Percentiles rank a stretch among this genome's conserved stretches.
These are phyloP conservation scores for Suillus decipiens DNA, from an alignment of 768 basidiomycete species.

Conservation along the genomic window DNA sequence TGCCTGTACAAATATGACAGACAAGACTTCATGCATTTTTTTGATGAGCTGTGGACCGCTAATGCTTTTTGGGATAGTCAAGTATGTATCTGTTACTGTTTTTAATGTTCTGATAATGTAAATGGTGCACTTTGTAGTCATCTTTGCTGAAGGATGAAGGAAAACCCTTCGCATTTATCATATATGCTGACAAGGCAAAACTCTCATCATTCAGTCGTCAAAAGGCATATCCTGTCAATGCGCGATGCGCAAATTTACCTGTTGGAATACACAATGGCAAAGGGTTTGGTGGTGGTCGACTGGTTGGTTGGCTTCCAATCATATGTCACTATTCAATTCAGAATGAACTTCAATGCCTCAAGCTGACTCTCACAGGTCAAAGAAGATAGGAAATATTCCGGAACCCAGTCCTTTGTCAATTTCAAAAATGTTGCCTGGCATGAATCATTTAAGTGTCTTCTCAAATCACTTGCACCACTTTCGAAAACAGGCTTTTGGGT, in stretches of 20 bases:
- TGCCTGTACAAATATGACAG: constrained; percentile 31
- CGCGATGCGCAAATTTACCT: constrained; percentile 35
- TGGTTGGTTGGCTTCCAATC: constrained; percentile 37
- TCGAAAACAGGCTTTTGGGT: constrained; percentile 14
- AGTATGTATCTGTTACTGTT: constrained; percentile 23
- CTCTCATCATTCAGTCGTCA: constrained; percentile 40
- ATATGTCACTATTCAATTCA: too few species aligned
- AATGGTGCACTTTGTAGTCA: not conserved
- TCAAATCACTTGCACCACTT: constrained; percentile 1
- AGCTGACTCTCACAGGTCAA: not conserved
- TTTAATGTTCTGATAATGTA: not conserved
- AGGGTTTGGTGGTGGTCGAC: constrained; percentile 34
- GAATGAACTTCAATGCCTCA: too few species aligned
- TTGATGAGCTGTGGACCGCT: constrained; percentile 41
- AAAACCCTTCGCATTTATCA: constrained; percentile 33
- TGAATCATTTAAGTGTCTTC: constrained; percentile 11
- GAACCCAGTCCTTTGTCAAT: constrained; percentile 11
- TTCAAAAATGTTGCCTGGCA: constrained; percentile 17
- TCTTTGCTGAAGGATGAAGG: constrained; percentile 9
- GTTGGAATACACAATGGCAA: constrained; percentile 33
- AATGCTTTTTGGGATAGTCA: constrained; percentile 38
- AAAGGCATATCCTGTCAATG: constrained; percentile 41
- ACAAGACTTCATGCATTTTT: constrained; percentile 27
- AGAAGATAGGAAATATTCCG: constrained; percentile 8
- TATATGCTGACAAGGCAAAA: constrained; percentile 44